Evolutionary conservation across 192 early-diverging fungal species (phyloP).

Genomic region (Coemansia sp.): DNA sequence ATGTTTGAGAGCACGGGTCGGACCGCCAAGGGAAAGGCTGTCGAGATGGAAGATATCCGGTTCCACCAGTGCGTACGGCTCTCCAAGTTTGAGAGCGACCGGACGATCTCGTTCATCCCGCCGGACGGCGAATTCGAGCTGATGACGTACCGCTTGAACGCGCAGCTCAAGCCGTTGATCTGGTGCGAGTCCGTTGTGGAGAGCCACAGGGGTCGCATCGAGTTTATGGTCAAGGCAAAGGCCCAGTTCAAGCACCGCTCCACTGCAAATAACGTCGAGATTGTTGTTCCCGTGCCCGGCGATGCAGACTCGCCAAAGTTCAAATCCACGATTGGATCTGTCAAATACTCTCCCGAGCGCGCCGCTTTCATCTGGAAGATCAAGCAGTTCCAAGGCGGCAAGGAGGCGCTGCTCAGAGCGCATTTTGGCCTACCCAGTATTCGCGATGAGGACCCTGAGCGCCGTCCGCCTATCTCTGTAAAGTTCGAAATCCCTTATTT

Average conservation of each 20-base stretch:
- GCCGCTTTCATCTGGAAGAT: constrained; percentile 97
- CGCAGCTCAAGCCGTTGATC: constrained; percentile 82
- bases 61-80: constrained; percentile 92
- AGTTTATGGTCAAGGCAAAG: constrained; percentile 96
- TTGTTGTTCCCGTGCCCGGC: constrained; percentile 94
- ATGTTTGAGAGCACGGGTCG: constrained; percentile 91
- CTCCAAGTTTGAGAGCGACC: constrained; percentile 82
- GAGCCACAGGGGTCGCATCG: constrained; percentile 89
- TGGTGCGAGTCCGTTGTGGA: constrained; percentile 83
- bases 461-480: constrained; percentile 79
- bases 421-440: constrained; percentile 86
- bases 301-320: constrained; percentile 98
- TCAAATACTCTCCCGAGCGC: constrained; percentile 91
- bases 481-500: constrained; percentile 92
- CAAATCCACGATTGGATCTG: constrained; percentile 86
- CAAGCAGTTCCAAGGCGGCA: constrained; percentile 96
- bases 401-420: constrained; percentile 90
- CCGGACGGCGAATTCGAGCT: constrained; percentile 92
- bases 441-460: constrained; percentile 79
- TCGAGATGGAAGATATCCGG: constrained; percentile 90
- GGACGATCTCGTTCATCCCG: constrained; percentile 87
- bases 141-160: constrained; percentile 85
- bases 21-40: constrained; percentile 68
- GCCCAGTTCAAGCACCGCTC: constrained; percentile 97
- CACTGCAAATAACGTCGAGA: constrained; percentile 98